phyloP scores from a whole-genome alignment of 2,329 filamentous ascomycete species.

The Zasmidium angulare region DNA sequence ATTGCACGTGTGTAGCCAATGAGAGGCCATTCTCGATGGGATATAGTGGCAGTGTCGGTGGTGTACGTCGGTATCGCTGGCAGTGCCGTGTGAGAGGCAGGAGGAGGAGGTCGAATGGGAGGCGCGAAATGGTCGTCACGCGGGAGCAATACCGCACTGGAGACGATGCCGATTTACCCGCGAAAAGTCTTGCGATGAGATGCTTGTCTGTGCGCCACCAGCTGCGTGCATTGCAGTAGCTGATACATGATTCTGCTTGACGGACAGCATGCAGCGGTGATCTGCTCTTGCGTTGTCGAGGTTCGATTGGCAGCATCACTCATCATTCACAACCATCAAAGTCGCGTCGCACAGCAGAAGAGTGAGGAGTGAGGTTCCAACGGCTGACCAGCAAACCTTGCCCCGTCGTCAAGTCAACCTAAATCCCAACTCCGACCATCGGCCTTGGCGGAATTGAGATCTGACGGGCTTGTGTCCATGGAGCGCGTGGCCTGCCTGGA shows the following conservation, averaged over 20 bases:
- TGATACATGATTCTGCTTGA: neutral
- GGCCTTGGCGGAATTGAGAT: neutral
- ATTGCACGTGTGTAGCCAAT: neutral
- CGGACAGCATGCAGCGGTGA: neutral
- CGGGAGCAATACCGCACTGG: constrained; percentile 2
- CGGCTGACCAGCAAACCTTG: neutral
- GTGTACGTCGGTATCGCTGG: neutral
- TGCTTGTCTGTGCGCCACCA: constrained; percentile 7
- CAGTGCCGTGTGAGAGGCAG: neutral
- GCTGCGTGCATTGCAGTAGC: neutral
- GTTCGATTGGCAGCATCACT: neutral
- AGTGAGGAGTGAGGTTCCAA: neutral
- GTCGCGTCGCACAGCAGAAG: too few relatives aligned
- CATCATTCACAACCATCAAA: too few relatives aligned
- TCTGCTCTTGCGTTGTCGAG: neutral
- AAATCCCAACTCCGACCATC: neutral
- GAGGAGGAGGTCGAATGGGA: neutral
- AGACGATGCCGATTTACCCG: constrained; percentile 1
- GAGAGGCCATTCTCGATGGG: neutral
- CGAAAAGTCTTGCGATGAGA: neutral
- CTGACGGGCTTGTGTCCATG: neutral
- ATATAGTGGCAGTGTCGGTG: neutral
- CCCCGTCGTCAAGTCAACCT: neutral
- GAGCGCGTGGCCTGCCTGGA: neutral
- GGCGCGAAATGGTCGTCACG: neutral